A percentile compares a stretch with the other conserved stretches of the same genome.
Evolutionary conservation across 1,284 basidiomycete genomes (phyloP).

Genomic region (Fomitopsis betulina): DNA sequence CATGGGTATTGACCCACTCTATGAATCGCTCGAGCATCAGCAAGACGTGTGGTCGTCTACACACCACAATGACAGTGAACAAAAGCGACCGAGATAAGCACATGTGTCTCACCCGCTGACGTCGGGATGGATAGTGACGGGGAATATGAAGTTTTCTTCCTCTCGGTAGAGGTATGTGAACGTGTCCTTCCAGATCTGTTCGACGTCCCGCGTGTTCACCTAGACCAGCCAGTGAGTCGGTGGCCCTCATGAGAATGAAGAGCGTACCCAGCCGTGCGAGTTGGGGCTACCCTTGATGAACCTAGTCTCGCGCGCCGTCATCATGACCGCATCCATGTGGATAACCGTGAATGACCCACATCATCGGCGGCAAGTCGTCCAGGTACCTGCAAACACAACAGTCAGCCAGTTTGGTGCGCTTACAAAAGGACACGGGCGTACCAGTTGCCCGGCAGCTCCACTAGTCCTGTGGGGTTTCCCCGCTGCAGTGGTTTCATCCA

Average conservation of each 20-base stretch:
- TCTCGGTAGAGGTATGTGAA: constrained; percentile 70
- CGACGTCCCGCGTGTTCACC: constrained; percentile 68
- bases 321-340: neutral
- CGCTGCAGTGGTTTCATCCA: constrained; percentile 77
- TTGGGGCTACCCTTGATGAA: constrained; percentile 66
- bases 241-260: neutral
- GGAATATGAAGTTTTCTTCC: constrained; percentile 71
- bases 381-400: constrained; percentile 39
- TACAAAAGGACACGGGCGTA: constrained; percentile 17
- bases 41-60: constrained; percentile 51
- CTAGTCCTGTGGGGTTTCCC: constrained; percentile 64
- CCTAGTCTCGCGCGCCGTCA: constrained; percentile 24
- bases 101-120: constrained; percentile 49
- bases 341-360: constrained; percentile 32
- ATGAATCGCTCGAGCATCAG: constrained; percentile 80
- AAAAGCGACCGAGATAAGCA: too few species aligned
- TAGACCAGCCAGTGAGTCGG: constrained; percentile 13
- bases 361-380: constrained; percentile 70
- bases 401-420: neutral
- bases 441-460: constrained; percentile 76
- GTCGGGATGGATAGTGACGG: constrained; percentile 76
- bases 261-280: constrained; percentile 61
- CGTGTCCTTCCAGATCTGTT: constrained; percentile 75
- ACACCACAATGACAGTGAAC: neutral
- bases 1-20: constrained; percentile 73